phyloP scores from a whole-genome alignment of 2,329 filamentous ascomycete genomes.

The Magnaporthales sp. region DNA sequence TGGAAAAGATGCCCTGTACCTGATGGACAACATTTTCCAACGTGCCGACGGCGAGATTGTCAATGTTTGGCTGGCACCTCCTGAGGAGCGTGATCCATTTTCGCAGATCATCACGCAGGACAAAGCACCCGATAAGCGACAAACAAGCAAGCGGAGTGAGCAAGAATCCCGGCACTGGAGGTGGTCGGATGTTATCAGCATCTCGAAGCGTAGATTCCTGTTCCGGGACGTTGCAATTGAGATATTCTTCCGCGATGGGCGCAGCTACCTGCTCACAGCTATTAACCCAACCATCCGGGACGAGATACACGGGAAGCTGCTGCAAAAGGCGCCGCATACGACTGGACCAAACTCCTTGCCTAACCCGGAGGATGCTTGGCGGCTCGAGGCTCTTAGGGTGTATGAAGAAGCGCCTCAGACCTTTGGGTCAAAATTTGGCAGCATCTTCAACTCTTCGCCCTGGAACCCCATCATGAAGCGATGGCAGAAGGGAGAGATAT shows the following conservation, averaged over 20 bases:
- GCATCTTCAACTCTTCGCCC: conserved; percentile 76
- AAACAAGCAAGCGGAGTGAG: conserved; percentile 40
- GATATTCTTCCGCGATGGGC: conserved; percentile 92
- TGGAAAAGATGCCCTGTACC: conserved; percentile 84
- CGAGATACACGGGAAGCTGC: conserved; percentile 69
- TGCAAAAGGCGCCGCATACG: conserved; percentile 72
- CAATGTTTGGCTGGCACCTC: conserved; percentile 87
- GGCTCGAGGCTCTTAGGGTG: conserved; percentile 73
- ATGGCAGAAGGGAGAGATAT: conserved; percentile 92
- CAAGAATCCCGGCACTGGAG: conserved; percentile 86
- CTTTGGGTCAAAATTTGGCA: conserved; percentile 83
- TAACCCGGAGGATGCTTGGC: conserved; percentile 83
- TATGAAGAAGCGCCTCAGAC: conserved; percentile 50
- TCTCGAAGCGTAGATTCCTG: conserved; percentile 90
- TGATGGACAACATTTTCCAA: conserved; percentile 95
- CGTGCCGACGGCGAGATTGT: conserved; percentile 93
- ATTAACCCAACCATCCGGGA: conserved; percentile 67
- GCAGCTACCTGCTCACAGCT: conserved; percentile 86
- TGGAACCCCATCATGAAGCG: conserved; percentile 78
- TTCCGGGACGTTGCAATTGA: conserved; percentile 96
- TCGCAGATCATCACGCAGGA: conserved; percentile 78
- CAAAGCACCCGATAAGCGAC: conserved; percentile 27
- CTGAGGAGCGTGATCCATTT: conserved; percentile 89
- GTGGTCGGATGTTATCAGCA: conserved; percentile 89
- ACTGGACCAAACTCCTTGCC: conserved; percentile 59